Percentiles rank a stretch among this genome's conserved stretches.
These are phyloP conservation scores for Helotiales sp. DNA, from an alignment of 2,329 filamentous ascomycete species.

Conservation along the genomic window DNA sequence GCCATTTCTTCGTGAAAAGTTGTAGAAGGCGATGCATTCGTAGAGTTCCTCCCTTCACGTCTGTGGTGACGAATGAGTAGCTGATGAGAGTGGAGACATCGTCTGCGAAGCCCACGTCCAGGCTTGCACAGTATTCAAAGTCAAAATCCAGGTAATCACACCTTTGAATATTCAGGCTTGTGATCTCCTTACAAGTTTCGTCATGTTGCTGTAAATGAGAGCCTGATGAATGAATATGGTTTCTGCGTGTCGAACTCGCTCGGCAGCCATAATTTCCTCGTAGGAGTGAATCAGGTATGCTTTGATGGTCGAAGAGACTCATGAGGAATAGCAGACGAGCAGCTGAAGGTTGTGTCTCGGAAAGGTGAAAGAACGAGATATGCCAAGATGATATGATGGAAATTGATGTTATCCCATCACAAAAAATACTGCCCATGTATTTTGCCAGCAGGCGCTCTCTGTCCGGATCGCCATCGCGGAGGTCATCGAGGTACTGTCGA, in stretches of 20 bases:
- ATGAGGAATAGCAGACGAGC: constrained; percentile 45
- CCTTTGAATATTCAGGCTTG: too few relatives aligned
- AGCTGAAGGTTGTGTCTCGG: constrained; percentile 34
- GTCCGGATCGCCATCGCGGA: constrained; percentile 17
- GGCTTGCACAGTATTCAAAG: too few relatives aligned
- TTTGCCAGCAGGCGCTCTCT: neutral
- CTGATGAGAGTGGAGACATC: neutral
- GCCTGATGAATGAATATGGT: neutral
- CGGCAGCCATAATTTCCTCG: neutral
- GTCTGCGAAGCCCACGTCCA: neutral
- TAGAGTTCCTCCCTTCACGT: neutral
- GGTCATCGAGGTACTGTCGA: constrained; percentile 38
- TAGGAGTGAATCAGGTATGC: constrained; percentile 39
- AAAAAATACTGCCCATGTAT: neutral
- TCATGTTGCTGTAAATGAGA: neutral
- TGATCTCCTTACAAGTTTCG: neutral
- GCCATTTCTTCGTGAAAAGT: neutral
- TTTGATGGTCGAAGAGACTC: constrained; percentile 45
- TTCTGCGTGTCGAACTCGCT: neutral
- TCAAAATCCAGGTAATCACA: too few relatives aligned
- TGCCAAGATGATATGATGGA: constrained; percentile 17
- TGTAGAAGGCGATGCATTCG: neutral
- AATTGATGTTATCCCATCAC: neutral
- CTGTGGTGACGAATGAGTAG: neutral
- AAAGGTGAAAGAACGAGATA: constrained; percentile 38